Percentiles rank a stretch among this genome's conserved stretches.
These are phyloP conservation scores for Trametes coccinea DNA, from an alignment of 768 basidiomycete genomes.

Conservation along the genomic window DNA sequence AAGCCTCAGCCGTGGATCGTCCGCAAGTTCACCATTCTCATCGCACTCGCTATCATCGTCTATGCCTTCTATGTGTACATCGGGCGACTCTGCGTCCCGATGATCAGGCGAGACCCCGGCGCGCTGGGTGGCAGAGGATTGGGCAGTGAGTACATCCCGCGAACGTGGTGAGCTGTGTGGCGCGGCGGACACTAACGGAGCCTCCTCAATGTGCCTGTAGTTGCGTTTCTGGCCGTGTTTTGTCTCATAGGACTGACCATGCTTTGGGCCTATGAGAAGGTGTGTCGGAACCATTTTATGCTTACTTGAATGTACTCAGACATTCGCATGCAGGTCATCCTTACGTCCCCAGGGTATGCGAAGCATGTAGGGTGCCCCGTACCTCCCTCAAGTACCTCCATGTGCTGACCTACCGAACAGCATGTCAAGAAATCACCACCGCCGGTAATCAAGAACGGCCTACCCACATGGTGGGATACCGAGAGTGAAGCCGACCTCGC, in stretches of 20 bases:
- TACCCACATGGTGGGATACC: conserved; percentile 29
- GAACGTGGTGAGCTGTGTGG: not conserved
- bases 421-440: conserved; percentile 28
- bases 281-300: conserved; percentile 26
- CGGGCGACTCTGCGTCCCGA: conserved; percentile 66
- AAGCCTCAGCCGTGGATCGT: conserved; percentile 73
- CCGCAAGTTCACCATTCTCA: conserved; percentile 63
- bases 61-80: conserved; percentile 82
- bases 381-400: not conserved
- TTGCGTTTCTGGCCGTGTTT: conserved; percentile 66
- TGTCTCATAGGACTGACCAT: conserved; percentile 65
- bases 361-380: conserved; percentile 52
- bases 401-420: conserved; percentile 14
- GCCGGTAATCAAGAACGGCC: conserved; percentile 19
- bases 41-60: conserved; percentile 60
- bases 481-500: conserved; percentile 25
- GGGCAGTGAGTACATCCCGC: conserved; percentile 60
- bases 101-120: conserved; percentile 50
- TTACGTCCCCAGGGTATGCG: conserved; percentile 71
- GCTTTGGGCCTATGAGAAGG: conserved; percentile 79
- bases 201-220: conserved; percentile 37
- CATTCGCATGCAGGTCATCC: conserved; percentile 47
- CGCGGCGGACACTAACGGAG: not conserved
- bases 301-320: too few species aligned
- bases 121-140: conserved; percentile 50